phyloP scores from a whole-genome alignment of 2,329 filamentous ascomycete genomes.

The Colletotrichum sp. region DNA sequence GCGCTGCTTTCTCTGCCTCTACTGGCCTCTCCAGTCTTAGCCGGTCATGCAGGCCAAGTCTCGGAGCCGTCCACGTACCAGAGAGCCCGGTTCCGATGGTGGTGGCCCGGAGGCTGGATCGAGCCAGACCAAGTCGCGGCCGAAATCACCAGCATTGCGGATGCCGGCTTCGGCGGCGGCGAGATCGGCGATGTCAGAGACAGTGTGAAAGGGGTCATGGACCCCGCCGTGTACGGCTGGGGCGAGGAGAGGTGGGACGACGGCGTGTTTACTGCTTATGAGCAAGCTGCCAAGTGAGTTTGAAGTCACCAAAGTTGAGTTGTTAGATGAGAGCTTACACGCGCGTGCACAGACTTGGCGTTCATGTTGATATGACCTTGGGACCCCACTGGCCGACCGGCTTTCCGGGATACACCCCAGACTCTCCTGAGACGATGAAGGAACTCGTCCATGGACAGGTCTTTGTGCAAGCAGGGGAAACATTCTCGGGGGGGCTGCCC shows the following conservation, averaged over 20 bases:
- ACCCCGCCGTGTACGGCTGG: neutral
- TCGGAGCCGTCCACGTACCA: neutral
- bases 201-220: neutral
- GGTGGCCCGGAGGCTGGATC: neutral
- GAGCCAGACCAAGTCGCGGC: neutral
- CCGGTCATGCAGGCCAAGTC: neutral
- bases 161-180: neutral
- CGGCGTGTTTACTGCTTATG: neutral
- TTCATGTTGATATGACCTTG: neutral
- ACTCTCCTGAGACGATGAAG: neutral
- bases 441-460: neutral
- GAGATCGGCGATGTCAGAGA: neutral
- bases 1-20: neutral
- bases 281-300: neutral
- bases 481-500: neutral
- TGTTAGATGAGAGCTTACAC: rapidly evolving
- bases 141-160: neutral
- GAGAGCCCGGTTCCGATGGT: neutral
- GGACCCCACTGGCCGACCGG: neutral
- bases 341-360: neutral
- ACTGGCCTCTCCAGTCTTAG: neutral
- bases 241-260: neutral
- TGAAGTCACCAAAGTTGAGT: neutral
- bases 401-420: neutral
- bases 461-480: neutral